These are phyloP conservation scores for Saraca asoca DNA, from an alignment of 331 rosid species.

Conservation along the genomic window DNA sequence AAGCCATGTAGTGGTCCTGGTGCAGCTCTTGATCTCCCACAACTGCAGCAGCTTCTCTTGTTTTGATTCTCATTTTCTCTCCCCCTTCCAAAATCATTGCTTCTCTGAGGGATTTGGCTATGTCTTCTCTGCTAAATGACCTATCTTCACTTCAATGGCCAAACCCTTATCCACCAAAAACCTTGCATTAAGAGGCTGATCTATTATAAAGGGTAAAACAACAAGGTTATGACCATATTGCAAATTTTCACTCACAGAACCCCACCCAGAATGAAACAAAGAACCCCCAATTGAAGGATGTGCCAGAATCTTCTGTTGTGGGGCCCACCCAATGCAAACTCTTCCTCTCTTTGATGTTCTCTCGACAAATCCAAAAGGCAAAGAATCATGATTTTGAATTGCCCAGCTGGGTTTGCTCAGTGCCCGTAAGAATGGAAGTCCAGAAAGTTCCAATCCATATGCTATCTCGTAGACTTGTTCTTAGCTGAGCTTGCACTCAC, in stretches of 20 bases:
- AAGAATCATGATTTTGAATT: constrained; percentile 11
- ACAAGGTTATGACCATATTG: neutral
- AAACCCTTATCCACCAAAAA: too few species aligned
- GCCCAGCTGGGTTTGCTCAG: constrained; percentile 15
- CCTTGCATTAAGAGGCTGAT: too few species aligned
- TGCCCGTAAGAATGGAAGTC: constrained; percentile 15
- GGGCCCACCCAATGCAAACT: constrained; percentile 33
- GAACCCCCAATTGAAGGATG: constrained; percentile 40
- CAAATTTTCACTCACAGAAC: too few species aligned
- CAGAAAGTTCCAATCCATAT: constrained; percentile 24
- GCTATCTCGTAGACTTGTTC: constrained; percentile 34
- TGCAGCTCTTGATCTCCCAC: too few species aligned
- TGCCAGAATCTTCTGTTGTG: constrained; percentile 31
- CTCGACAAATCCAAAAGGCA: neutral
- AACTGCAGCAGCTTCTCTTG: too few species aligned
- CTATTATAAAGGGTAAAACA: too few species aligned
- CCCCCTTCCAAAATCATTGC: too few species aligned
- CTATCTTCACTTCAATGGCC: too few species aligned
- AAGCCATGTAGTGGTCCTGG: too few species aligned
- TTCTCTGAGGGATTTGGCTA: too few species aligned
- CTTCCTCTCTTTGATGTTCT: constrained; percentile 28
- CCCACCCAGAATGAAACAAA: neutral
- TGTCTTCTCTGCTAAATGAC: too few species aligned
- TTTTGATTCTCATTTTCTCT: too few species aligned
- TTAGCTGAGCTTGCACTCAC: constrained; percentile 26